phyloP scores from a whole-genome alignment of 352 stramenopile genomes.

The Phytophthora palmivora region DNA sequence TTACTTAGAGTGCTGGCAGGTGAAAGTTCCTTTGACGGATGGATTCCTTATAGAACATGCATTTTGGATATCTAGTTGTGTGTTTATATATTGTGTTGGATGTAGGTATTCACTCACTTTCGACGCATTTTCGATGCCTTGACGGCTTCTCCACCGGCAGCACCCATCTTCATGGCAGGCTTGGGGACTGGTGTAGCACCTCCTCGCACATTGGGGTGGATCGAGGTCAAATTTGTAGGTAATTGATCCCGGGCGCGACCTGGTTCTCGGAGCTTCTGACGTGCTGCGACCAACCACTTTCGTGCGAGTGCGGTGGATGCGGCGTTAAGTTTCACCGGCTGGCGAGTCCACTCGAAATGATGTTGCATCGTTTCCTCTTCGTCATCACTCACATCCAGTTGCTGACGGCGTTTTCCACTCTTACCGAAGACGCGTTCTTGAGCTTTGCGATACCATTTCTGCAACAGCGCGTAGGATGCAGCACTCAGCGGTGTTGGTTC shows the following conservation, averaged over 20 bases:
- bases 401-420: slow-evolving; percentile 59
- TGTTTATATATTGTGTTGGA: neutral
- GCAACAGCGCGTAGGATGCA: slow-evolving; percentile 89
- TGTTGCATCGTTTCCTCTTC: slow-evolving; percentile 79
- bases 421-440: slow-evolving; percentile 90
- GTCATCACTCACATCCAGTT: slow-evolving; percentile 87
- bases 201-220: slow-evolving; percentile 55
- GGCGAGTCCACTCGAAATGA: slow-evolving; percentile 83
- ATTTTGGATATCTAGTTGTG: slow-evolving; percentile 35
- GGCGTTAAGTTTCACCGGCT: slow-evolving; percentile 70
- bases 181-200: slow-evolving; percentile 74
- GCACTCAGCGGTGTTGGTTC: slow-evolving; percentile 77
- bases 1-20: slow-evolving; percentile 76
- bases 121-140: slow-evolving; percentile 70
- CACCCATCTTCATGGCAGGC: slow-evolving; percentile 77
- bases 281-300: slow-evolving; percentile 80
- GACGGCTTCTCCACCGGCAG: slow-evolving; percentile 60
- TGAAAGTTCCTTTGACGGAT: slow-evolving; percentile 1
- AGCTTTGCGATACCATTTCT: slow-evolving; percentile 93
- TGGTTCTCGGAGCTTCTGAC: slow-evolving; percentile 64
- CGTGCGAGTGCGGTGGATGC: slow-evolving; percentile 83
- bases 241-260: slow-evolving; percentile 47
- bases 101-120: slow-evolving; percentile 48
- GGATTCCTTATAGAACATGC: slow-evolving; percentile 42
- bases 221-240: slow-evolving; percentile 61